Evolutionary conservation across 441 rosid genomes (phyloP), one percentile per base, ranked within the genome.

Genomic region (Adansonia gregorii): DNA sequence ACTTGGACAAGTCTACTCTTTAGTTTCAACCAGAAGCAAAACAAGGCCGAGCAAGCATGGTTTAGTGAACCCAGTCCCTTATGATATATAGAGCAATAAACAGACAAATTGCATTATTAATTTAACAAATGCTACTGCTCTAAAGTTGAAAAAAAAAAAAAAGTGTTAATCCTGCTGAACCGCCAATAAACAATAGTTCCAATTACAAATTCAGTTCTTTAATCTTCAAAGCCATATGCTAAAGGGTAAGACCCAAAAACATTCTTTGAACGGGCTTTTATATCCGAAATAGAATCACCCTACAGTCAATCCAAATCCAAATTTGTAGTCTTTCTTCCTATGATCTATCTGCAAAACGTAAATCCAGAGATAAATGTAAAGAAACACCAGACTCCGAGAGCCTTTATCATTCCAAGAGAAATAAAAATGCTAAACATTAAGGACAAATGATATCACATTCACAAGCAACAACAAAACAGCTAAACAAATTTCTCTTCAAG

Each of bases 321-420:
- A 95, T 79, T 92, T 95, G 95, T 93, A 94, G 82, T 95, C 98
- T 76, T 89, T 92, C 93, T 95, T 94, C 88, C 76, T 88, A 80
- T 95, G 99, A 85, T 95, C 99, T 46, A 95, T 72, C 99, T 95
- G 93, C 82, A 81, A 43, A 6, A 66, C 48, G 77, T 63, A 15
- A 61, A 58, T 52, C 55, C 61, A 1, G 14, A 15, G 27, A 12
- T 7, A 45, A 67, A 11, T 22, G n/a, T 24, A n/a, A 2, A 11
- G 49, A 31, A 55, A 12, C 51, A 12, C 8, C 27, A 24, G 2
- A 27, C 0, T 17, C 43, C 12, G 1, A 66, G 5, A 0, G 41
- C 54, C 46, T 5, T n/a, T 20, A 48, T 59, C 35, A 3, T 24
- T 14, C 59, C 3, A 59, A 20, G 64, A 8, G 64, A 20, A 54